Evolutionary conservation across 1,284 basidiomycete genomes (phyloP).

Genomic region (Ganoderma sinense): DNA sequence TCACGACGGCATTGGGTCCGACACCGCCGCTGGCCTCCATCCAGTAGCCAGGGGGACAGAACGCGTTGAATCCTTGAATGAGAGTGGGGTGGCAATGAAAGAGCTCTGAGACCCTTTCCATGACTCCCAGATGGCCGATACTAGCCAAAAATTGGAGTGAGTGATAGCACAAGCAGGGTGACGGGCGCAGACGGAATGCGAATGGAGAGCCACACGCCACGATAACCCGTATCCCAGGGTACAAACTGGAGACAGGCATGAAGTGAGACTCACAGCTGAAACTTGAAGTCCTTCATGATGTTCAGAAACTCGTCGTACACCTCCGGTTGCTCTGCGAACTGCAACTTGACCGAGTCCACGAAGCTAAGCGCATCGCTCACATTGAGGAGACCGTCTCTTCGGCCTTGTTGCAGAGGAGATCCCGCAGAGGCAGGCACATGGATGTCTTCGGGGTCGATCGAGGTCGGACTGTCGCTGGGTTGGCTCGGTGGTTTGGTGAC

Average conservation of each 20-base stretch:
- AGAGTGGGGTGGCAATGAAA: conserved; percentile 92
- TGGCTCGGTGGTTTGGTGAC: conserved; percentile 14
- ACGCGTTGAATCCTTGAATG: conserved; percentile 98
- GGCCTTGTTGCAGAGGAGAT: not conserved
- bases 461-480: not conserved
- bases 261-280: conserved; percentile 73
- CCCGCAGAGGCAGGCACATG: not conserved
- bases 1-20: conserved; percentile 77
- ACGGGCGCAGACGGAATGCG: not conserved
- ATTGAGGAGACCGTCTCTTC: conserved; percentile 61
- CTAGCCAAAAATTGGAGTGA: conserved; percentile 46
- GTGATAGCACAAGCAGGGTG: not conserved
- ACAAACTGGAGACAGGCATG: not conserved
- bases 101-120: conserved; percentile 91
- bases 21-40: conserved; percentile 80
- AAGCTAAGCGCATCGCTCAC: conserved; percentile 94
- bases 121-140: conserved; percentile 97
- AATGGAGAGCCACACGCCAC: not conserved
- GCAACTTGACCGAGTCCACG: conserved; percentile 90
- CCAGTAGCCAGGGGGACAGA: conserved; percentile 93
- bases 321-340: conserved; percentile 88
- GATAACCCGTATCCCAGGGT: too few species aligned
- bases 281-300: conserved; percentile 99
- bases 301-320: conserved; percentile 96
- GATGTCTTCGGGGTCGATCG: not conserved